A percentile compares a stretch with the other conserved stretches of the same genome.
phyloP scores from a whole-genome alignment of 1,139 yeast species.

The Yamadazyma mexicana region DNA sequence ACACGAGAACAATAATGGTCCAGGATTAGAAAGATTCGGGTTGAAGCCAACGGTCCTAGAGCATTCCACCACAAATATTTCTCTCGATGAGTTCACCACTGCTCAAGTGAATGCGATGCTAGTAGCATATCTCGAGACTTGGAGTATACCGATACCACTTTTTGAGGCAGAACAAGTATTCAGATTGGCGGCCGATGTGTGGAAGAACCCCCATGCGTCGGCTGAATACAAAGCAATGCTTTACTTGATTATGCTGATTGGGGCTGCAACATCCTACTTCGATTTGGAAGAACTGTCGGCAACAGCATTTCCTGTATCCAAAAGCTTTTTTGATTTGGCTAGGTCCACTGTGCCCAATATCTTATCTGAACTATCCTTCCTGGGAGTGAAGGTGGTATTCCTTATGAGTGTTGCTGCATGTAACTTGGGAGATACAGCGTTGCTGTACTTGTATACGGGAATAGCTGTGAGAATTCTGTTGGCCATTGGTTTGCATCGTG shows the following conservation, averaged over 20 bases:
- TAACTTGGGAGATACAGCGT: conserved; percentile 13
- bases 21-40: conserved; percentile 14
- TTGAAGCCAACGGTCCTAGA: conserved; percentile 11
- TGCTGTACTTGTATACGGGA: conserved; percentile 13
- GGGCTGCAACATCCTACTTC: conserved; percentile 15
- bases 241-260: conserved; percentile 11
- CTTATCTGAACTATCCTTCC: conserved; percentile 14
- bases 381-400: conserved; percentile 12
- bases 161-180: conserved; percentile 13
- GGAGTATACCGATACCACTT: conserved; percentile 12
- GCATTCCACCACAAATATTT: conserved; percentile 7
- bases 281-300: conserved; percentile 12
- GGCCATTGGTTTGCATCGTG: conserved; percentile 15
- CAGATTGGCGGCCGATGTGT: conserved; percentile 9
- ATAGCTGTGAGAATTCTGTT: conserved; percentile 13
- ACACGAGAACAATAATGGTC: background rate
- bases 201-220: conserved; percentile 12
- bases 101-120: conserved; percentile 10
- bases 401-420: conserved; percentile 13
- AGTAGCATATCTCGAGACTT: conserved; percentile 13
- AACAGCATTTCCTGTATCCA: conserved; percentile 14
- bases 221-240: conserved; percentile 13
- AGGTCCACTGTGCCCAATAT: conserved; percentile 12
- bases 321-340: conserved; percentile 12
- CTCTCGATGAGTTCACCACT: conserved; percentile 7